Evolutionary conservation across 1,139 yeast genomes (phyloP), one percentile per base, ranked within the genome.

Genomic region (Oligophagozyma castellii): DNA sequence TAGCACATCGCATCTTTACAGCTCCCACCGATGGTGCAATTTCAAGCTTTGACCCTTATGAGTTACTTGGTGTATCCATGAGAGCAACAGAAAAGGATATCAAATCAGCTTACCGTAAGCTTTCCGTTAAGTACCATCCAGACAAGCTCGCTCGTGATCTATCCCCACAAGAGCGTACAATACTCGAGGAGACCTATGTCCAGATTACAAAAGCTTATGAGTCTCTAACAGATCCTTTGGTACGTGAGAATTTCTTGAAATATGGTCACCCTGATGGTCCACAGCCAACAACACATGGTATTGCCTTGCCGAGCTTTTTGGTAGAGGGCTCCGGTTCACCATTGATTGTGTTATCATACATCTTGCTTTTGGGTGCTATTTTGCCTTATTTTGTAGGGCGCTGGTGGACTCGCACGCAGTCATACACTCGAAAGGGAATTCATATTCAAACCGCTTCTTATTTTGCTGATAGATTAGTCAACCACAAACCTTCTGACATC

Each of bases 191-290:
- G 33, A 69, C 70, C 30, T 89, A 73, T 55, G 92, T 86, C 27
- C 65, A 70, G 42, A 78, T 92, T 46, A 78, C 84, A 36, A 79
- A 81, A 55, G 99, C 99, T 16, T 84, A 92, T 58, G 80, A 84
- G 55, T 83, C 98, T 0, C 67, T 92, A 42, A 92, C 98, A 8
- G 98, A 92, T 55, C 95, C 81, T 42, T 70, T 65, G 19, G 73
- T 84, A 7, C 74, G 74, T 45, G 81, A 79, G 40, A 92, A 92
- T 53, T 86, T 70, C 52, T 61, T 77, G 48, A 75, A 71, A 46
- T 89, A 76, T 48, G 99, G 99, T 26, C 94, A 92, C 52, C 99
- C 99, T 5, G 98, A 92, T 58, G 98, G 98, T 23, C 95, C 93
- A 28, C 95, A 83, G 54, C 81, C 81, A 27, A 66, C 79, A n/a